phyloP scores from a whole-genome alignment of 345 rosid genomes.

The Garcia nutans region DNA sequence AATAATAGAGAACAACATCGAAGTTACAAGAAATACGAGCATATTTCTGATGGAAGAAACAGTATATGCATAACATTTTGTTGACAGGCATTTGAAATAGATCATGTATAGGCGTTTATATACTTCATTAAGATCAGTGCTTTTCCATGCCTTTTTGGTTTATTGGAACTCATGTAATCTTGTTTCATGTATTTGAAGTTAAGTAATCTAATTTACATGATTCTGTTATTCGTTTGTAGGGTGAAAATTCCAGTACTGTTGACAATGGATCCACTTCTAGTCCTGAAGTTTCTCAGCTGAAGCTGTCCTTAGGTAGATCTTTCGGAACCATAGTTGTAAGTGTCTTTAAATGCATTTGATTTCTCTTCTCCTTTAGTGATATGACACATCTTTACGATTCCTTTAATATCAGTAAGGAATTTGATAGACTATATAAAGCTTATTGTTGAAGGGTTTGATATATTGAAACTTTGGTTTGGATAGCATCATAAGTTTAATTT shows the following conservation, averaged over 20 bases:
- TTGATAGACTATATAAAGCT: neutral
- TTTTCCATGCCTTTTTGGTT: neutral
- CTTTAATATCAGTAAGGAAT: neutral
- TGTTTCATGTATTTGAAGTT: neutral
- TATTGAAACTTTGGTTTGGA: no score
- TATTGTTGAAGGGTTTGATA: neutral
- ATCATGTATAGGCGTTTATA: neutral
- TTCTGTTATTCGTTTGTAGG: slow-evolving; percentile 29
- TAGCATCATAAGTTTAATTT: no score
- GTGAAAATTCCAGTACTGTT: slow-evolving; percentile 31
- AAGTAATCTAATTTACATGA: neutral
- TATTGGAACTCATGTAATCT: neutral
- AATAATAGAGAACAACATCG: neutral
- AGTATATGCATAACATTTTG: neutral
- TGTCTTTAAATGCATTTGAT: slow-evolving; percentile 1
- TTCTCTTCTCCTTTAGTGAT: neutral
- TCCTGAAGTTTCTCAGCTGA: slow-evolving; percentile 46
- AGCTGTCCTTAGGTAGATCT: slow-evolving; percentile 46
- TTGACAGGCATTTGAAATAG: neutral
- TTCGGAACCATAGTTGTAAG: slow-evolving; percentile 50
- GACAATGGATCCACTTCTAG: slow-evolving; percentile 50
- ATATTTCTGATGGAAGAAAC: neutral
- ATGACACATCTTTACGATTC: neutral
- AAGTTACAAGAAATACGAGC: neutral
- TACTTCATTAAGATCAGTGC: neutral